phyloP scores from a whole-genome alignment of 2,329 filamentous ascomycete genomes.

The Colletotrichum limetticola region DNA sequence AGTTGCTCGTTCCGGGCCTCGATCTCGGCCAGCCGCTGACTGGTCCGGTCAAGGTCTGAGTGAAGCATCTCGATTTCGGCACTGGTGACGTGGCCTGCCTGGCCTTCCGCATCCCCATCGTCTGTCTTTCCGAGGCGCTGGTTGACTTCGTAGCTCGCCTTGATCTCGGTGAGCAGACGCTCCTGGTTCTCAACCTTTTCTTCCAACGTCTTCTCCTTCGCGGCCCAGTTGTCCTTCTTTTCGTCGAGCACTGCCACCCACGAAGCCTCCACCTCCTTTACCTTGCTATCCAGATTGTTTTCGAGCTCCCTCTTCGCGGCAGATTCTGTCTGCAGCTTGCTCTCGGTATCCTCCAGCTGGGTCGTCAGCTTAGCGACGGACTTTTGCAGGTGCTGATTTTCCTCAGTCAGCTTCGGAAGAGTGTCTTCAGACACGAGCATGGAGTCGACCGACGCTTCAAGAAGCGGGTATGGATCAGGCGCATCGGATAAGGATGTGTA shows the following conservation, averaged over 20 bases:
- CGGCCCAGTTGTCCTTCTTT: constrained; percentile 95
- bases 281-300: constrained; percentile 78
- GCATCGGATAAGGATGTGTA: constrained; percentile 96
- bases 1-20: constrained; percentile 95
- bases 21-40: constrained; percentile 85
- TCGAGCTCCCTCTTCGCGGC: constrained; percentile 79
- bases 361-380: constrained; percentile 79
- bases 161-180: constrained; percentile 89
- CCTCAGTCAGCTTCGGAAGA: constrained; percentile 85
- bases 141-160: constrained; percentile 96
- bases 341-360: constrained; percentile 86
- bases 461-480: constrained; percentile 93
- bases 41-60: constrained; percentile 91
- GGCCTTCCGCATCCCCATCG: constrained; percentile 65
- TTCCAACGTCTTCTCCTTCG: constrained; percentile 89
- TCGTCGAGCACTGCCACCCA: constrained; percentile 92
- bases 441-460: constrained; percentile 96
- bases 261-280: constrained; percentile 89
- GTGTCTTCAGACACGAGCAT: constrained; percentile 93
- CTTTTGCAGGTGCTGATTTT: constrained; percentile 88
- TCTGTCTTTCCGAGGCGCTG: constrained; percentile 84
- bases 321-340: constrained; percentile 81
- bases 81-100: constrained; percentile 76
- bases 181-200: constrained; percentile 97
- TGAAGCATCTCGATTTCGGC: constrained; percentile 95